A percentile compares a stretch with the other conserved stretches of the same genome.
phyloP scores from a whole-genome alignment of 139 green algal species.

The Coelastrella sp. region DNA sequence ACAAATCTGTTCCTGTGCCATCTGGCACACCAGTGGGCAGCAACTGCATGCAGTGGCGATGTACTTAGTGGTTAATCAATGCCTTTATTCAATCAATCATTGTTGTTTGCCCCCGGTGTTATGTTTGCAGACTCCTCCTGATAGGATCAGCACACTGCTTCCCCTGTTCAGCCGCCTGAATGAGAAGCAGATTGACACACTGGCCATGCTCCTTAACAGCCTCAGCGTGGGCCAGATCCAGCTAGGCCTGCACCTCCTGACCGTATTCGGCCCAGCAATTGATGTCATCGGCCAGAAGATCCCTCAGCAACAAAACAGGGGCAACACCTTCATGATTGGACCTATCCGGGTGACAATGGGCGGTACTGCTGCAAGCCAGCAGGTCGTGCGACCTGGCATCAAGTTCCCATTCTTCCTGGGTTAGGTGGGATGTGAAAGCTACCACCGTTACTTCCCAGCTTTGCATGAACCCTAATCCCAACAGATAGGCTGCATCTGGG shows the following conservation, averaged over 20 bases:
- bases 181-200: neutral
- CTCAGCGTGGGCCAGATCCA: constrained; percentile 38
- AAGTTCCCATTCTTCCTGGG: no score
- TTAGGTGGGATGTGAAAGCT: no score
- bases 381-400: no score
- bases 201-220: neutral
- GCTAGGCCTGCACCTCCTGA: constrained; percentile 31
- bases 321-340: constrained; percentile 27
- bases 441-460: no score
- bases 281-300: constrained; percentile 34
- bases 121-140: neutral
- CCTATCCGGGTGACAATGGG: constrained; percentile 21
- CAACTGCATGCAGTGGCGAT: neutral
- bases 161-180: constrained; percentile 12
- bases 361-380: neutral
- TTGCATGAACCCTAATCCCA: no score
- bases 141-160: neutral
- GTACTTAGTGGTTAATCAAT: no score
- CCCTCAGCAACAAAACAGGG: neutral
- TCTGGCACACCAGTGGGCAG: neutral
- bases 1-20: no score
- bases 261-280: constrained; percentile 11
- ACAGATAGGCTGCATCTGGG: no score
- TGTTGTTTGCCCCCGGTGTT: constrained; percentile 1
- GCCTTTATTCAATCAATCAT: no score